Evolutionary conservation across 2,329 filamentous ascomycete genomes (phyloP).

Genomic region (Fusarium fujikuroi): DNA sequence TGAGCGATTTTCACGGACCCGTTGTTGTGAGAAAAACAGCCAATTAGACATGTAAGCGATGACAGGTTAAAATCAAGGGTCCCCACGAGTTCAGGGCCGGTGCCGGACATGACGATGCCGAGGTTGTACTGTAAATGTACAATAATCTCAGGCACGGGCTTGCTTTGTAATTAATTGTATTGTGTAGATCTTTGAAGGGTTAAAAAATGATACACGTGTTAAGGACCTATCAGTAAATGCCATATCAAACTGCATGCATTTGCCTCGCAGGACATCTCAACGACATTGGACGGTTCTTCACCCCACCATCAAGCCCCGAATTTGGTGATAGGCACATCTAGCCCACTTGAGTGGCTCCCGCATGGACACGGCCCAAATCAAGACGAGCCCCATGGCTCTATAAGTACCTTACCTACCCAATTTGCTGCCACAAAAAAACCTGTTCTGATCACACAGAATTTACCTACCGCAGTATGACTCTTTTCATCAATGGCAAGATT

Average conservation of each 20-base stretch:
- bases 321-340: constrained; percentile 27
- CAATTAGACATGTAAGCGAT: neutral
- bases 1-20: constrained; percentile 39
- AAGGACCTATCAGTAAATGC: neutral
- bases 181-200: neutral
- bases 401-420: constrained; percentile 20
- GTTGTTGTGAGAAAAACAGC: neutral
- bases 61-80: constrained; percentile 16
- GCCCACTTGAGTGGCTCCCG: constrained; percentile 30
- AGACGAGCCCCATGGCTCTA: constrained; percentile 6
- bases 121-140: neutral
- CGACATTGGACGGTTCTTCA: neutral
- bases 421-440: neutral
- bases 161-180: neutral
- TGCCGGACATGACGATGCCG: constrained; percentile 19
- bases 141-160: neutral
- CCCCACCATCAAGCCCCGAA: constrained; percentile 12
- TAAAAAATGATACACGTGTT: neutral
- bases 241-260: constrained; percentile 12
- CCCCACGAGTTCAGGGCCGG: constrained; percentile 27
- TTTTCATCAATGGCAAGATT: constrained; percentile 47
- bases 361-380: constrained; percentile 10
- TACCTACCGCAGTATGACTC: constrained; percentile 3
- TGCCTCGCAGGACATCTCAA: neutral
- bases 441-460: neutral